phyloP scores from a whole-genome alignment of 208 protist genomes.

The Strigomonas culicis region DNA sequence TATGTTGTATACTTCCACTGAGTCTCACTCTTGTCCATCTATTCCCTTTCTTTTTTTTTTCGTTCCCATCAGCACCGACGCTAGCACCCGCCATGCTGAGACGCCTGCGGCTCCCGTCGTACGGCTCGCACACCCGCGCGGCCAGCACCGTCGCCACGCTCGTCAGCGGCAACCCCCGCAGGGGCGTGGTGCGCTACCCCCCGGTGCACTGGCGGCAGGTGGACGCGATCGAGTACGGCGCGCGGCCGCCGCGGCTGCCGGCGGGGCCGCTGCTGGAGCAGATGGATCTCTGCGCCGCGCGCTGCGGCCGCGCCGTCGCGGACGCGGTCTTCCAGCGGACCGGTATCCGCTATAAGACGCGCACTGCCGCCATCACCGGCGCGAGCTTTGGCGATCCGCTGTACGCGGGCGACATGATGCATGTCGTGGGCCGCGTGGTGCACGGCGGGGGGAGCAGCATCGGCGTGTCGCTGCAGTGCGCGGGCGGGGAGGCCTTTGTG shows the following conservation, averaged over 20 bases:
- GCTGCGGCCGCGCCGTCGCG: constrained; percentile 31
- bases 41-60: not conserved
- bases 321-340: constrained; percentile 15
- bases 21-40: no score
- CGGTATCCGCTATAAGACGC: constrained; percentile 27
- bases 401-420: constrained; percentile 78
- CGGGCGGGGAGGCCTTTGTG: constrained; percentile 76
- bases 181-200: not conserved
- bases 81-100: not conserved
- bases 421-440: constrained; percentile 63
- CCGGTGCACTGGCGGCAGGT: not conserved
- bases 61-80: not conserved
- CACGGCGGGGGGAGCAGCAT: constrained; percentile 78
- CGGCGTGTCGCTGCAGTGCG: constrained; percentile 74
- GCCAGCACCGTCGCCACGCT: not conserved
- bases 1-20: no score
- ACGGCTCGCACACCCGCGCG: not conserved
- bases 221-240: constrained; percentile 17
- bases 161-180: not conserved
- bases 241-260: constrained; percentile 37
- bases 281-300: constrained; percentile 83
- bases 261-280: constrained; percentile 76
- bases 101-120: not conserved
- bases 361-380: constrained; percentile 77
- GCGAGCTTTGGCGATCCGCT: constrained; percentile 73